These are phyloP conservation scores for Arxiozyma bovina DNA, from an alignment of 1,139 yeast species.

Conservation along the genomic window DNA sequence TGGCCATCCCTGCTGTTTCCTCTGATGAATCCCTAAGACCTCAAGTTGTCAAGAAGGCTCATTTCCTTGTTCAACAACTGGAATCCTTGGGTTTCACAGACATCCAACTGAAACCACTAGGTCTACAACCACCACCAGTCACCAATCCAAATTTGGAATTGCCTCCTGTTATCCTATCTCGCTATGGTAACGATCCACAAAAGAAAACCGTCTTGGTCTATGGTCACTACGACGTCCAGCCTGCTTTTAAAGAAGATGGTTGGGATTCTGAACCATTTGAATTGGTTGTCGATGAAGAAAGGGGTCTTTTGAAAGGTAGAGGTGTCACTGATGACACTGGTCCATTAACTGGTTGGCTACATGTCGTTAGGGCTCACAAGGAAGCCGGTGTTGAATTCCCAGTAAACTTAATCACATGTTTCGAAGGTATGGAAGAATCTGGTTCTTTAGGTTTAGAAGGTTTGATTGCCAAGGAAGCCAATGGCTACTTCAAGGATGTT, in stretches of 20 bases:
- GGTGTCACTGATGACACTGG: conserved; percentile 98
- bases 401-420: conserved; percentile 83
- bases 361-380: conserved; percentile 81
- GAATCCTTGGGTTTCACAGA: conserved; percentile 66
- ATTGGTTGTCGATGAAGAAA: conserved; percentile 45
- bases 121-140: conserved; percentile 84
- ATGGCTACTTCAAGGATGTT: conserved; percentile 69
- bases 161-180: conserved; percentile 88
- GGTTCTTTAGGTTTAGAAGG: conserved; percentile 89
- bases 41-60: conserved; percentile 75
- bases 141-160: conserved; percentile 53
- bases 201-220: conserved; percentile 78
- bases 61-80: conserved; percentile 65
- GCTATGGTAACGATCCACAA: conserved; percentile 78
- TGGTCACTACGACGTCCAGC: conserved; percentile 98
- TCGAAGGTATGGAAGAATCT: conserved; percentile 98
- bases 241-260: conserved; percentile 86
- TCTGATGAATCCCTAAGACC: conserved; percentile 84
- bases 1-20: conserved; percentile 90
- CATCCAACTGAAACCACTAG: conserved; percentile 72
- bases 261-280: conserved; percentile 91
- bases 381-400: conserved; percentile 83
- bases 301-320: conserved; percentile 67
- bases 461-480: conserved; percentile 70
- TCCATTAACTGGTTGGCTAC: conserved; percentile 95